Evolutionary conservation across 768 basidiomycete species (phyloP).

Genomic region (Calvatia gigantea): DNA sequence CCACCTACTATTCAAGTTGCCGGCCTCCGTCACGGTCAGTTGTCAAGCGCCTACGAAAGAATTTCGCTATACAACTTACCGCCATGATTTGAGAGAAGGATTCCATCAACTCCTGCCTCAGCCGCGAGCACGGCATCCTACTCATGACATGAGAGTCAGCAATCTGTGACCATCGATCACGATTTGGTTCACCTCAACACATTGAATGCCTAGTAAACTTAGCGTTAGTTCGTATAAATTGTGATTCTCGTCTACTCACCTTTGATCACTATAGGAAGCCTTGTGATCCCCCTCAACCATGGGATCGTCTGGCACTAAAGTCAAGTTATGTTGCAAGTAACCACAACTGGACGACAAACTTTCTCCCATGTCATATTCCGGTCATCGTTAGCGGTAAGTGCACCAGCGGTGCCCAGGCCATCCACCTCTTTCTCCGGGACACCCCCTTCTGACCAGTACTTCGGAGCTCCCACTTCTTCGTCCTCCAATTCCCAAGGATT

Average conservation of each 20-base stretch:
- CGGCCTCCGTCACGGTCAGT: slow-evolving; percentile 42
- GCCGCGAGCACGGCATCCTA: slow-evolving; percentile 86
- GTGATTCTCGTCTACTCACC: slow-evolving; percentile 31
- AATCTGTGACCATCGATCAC: not conserved
- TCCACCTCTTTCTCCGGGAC: slow-evolving; percentile 30
- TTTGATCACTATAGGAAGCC: slow-evolving; percentile 72
- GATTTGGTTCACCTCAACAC: slow-evolving; percentile 47
- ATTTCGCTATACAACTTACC: slow-evolving; percentile 38
- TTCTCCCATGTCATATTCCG: slow-evolving; percentile 75
- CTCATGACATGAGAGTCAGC: slow-evolving; percentile 9
- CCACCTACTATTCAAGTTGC: slow-evolving; percentile 73
- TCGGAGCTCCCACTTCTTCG: slow-evolving; percentile 38
- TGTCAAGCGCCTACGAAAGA: not conserved
- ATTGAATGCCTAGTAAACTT: slow-evolving; percentile 56
- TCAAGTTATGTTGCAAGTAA: not conserved
- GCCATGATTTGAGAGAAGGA: slow-evolving; percentile 90
- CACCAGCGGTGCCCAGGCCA: slow-evolving; percentile 64
- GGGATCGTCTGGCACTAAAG: slow-evolving; percentile 56
- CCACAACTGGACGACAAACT: slow-evolving; percentile 28
- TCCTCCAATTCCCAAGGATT: slow-evolving; percentile 58
- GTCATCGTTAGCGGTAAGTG: slow-evolving; percentile 63
- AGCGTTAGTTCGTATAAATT: not conserved
- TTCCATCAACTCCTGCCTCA: slow-evolving; percentile 82
- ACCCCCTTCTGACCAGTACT: slow-evolving; percentile 30
- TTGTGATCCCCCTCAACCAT: slow-evolving; percentile 69